phyloP scores from a whole-genome alignment of 768 basidiomycete species.

The Mycena sanguinolenta region DNA sequence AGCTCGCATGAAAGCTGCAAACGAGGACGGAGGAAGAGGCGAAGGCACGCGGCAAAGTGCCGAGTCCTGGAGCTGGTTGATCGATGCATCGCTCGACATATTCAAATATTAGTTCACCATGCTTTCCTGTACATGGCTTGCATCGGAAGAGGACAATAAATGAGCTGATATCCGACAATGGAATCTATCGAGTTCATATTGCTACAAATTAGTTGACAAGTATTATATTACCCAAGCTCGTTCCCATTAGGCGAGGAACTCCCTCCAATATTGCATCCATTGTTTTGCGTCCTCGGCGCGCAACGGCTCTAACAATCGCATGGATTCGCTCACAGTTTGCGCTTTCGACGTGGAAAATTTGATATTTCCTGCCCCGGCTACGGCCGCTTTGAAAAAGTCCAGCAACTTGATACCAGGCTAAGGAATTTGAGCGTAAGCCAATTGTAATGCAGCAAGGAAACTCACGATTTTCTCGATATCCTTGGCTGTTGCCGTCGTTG shows the following conservation, averaged over 20 bases:
- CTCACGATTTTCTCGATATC: conserved; percentile 26
- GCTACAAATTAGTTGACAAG: too few relatives aligned
- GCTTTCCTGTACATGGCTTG: too few relatives aligned
- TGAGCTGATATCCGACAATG: too few relatives aligned
- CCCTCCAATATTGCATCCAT: conserved; percentile 27
- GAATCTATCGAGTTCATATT: too few relatives aligned
- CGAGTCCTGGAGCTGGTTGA: too few relatives aligned
- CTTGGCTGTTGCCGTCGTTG: conserved; percentile 3
- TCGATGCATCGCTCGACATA: too few relatives aligned
- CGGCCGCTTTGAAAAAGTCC: conserved; percentile 14
- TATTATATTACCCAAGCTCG: neutral
- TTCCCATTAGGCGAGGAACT: neutral
- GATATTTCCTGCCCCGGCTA: neutral
- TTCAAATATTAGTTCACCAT: too few relatives aligned
- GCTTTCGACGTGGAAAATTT: conserved; percentile 16
- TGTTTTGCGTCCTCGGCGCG: neutral
- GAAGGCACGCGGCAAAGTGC: too few relatives aligned
- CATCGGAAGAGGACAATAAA: too few relatives aligned
- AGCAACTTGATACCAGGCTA: conserved; percentile 25
- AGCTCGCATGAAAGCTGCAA: too few relatives aligned
- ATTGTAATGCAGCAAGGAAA: neutral
- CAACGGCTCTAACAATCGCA: conserved; percentile 3
- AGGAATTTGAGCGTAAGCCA: neutral
- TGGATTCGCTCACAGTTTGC: conserved; percentile 6
- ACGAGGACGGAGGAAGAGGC: too few relatives aligned